phyloP scores from a whole-genome alignment of 1,284 basidiomycete species.

The Apiotrichum brassicae region DNA sequence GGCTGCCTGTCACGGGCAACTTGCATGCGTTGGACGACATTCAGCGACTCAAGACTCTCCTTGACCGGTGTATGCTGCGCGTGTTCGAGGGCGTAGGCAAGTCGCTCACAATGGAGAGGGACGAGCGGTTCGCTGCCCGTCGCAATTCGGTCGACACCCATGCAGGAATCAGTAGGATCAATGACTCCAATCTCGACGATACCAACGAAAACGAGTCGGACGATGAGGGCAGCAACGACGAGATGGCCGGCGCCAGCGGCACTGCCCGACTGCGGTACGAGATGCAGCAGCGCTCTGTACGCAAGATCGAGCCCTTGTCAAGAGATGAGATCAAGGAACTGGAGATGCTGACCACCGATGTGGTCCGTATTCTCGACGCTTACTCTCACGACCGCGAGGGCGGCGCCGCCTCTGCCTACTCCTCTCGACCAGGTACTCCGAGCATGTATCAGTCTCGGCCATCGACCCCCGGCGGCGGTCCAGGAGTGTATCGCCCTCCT shows the following conservation, averaged over 20 bases:
- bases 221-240: conserved; percentile 53
- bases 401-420: conserved; percentile 21
- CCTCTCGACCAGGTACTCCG: conserved; percentile 22
- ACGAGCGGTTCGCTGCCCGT: conserved; percentile 23
- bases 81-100: conserved; percentile 79
- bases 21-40: conserved; percentile 74
- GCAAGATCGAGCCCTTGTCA: conserved; percentile 51
- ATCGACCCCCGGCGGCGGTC: too few relatives aligned
- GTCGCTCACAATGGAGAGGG: conserved; percentile 26
- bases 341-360: conserved; percentile 63
- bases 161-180: conserved; percentile 21
- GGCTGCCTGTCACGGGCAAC: conserved; percentile 80
- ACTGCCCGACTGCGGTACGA: conserved; percentile 10
- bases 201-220: conserved; percentile 53
- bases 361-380: conserved; percentile 59
- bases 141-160: conserved; percentile 18
- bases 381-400: conserved; percentile 41
- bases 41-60: conserved; percentile 70
- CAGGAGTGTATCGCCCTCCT: too few relatives aligned
- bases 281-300: conserved; percentile 8
- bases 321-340: conserved; percentile 64
- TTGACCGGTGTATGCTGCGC: conserved; percentile 80
- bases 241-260: neutral
- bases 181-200: conserved; percentile 30
- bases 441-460: neutral